Conservation (phyloP, 768 basidiomycete species). For the Daedaleopsis nitida region DNA sequence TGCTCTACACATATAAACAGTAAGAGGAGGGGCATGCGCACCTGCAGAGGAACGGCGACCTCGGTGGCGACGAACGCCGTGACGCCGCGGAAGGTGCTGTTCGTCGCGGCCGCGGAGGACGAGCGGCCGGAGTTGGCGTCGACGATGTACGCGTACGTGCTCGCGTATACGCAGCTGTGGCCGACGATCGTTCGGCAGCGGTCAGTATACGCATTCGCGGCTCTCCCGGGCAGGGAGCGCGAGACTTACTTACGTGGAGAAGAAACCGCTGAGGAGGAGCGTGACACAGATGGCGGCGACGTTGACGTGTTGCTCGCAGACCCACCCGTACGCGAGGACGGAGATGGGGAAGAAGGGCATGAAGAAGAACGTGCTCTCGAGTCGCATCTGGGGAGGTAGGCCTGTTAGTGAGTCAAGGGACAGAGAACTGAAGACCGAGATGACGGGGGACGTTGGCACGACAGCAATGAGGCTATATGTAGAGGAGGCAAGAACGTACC, state of each 20-base stretch:
- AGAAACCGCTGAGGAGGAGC: slow-evolving; percentile 74
- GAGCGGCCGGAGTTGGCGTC: slow-evolving; percentile 85
- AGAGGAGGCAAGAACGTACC: slow-evolving; percentile 36
- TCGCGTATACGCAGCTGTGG: slow-evolving; percentile 59
- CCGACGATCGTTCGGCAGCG: no score
- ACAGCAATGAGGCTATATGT: not conserved
- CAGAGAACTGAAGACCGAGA: no score
- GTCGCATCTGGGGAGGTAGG: slow-evolving; percentile 58
- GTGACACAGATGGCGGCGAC: slow-evolving; percentile 70
- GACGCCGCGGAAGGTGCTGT: slow-evolving; percentile 74
- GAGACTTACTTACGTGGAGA: slow-evolving; percentile 59
- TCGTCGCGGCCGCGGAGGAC: slow-evolving; percentile 72
- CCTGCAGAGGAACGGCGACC: slow-evolving; percentile 76
- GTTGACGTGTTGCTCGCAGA: slow-evolving; percentile 60
- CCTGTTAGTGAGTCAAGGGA: no score
- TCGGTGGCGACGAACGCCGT: slow-evolving; percentile 71
- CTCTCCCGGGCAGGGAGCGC: no score
- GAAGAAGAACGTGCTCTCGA: slow-evolving; percentile 60
- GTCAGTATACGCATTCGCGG: not conserved
- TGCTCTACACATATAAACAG: no score
- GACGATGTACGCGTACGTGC: slow-evolving; percentile 81
- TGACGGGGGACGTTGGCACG: no score
- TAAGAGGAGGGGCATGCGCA: slow-evolving; percentile 26
- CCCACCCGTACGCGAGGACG: slow-evolving; percentile 76
- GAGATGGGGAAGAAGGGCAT: slow-evolving; percentile 64